phyloP scores from a whole-genome alignment of 2,329 filamentous ascomycete species.

The Colletotrichum echinochloae region DNA sequence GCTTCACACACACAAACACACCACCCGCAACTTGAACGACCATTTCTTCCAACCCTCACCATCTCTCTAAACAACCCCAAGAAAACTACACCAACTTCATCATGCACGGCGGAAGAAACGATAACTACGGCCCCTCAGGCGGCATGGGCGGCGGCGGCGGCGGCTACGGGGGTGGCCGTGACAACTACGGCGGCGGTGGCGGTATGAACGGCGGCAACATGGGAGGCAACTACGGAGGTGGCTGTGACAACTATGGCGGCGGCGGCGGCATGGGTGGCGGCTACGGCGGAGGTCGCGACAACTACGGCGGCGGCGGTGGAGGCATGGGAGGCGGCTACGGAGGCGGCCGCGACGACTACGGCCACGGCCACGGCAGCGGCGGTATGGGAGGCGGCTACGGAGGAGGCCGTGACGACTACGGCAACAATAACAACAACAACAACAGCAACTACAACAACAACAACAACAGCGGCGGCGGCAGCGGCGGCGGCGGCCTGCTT shows the following conservation, averaged over 20 bases:
- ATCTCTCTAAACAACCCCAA: background rate
- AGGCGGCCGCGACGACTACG: slow-evolving; percentile 20
- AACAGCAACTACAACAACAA: no score
- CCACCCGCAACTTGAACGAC: background rate
- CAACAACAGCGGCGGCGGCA: background rate
- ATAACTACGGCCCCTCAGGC: slow-evolving; percentile 34
- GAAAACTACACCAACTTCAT: background rate
- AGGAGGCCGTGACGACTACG: slow-evolving; percentile 21
- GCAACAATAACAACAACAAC: slow-evolving; percentile 1
- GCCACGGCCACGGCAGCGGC: slow-evolving; percentile 5
- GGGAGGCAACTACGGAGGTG: background rate
- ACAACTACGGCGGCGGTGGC: background rate
- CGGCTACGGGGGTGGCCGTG: background rate
- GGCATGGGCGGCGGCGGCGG: slow-evolving; percentile 24
- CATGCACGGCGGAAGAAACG: slow-evolving; percentile 35
- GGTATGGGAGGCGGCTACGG: background rate
- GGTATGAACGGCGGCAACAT: background rate
- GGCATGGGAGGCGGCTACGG: background rate
- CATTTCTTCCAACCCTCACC: background rate
- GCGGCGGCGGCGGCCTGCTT: slow-evolving; percentile 22
- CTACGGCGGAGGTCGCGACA: background rate
- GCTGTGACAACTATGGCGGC: background rate
- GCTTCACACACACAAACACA: background rate
- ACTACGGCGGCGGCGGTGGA: no score
- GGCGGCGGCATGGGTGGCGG: slow-evolving; percentile 1